These are phyloP conservation scores for Erysimum cheiri DNA, from an alignment of 441 rosid genomes.

Conservation along the genomic window DNA sequence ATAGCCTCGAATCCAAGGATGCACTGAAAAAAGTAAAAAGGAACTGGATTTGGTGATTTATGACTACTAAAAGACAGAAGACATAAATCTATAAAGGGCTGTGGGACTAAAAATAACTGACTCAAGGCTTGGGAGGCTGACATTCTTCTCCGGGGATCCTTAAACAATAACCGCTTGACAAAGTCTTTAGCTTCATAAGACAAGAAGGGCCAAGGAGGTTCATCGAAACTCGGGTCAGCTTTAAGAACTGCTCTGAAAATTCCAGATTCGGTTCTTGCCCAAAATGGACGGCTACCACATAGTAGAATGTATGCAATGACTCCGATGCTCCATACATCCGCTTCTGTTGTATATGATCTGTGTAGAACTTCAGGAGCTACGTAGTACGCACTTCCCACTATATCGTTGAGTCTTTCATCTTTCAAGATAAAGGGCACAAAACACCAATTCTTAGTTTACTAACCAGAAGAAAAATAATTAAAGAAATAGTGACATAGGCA, in stretches of 20 bases:
- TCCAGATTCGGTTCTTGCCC: constrained; percentile 95
- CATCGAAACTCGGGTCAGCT: constrained; percentile 82
- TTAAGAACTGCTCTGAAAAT: constrained; percentile 89
- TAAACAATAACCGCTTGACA: constrained; percentile 74
- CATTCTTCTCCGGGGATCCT: constrained; percentile 89
- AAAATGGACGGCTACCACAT: constrained; percentile 93
- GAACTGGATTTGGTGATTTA: constrained; percentile 25
- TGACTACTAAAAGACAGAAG: constrained; percentile 23
- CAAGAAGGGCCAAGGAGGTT: constrained; percentile 85
- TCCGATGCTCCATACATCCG: constrained; percentile 97
- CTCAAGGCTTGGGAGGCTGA: constrained; percentile 94
- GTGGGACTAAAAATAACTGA: constrained; percentile 47
- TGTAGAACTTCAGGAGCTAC: constrained; percentile 98
- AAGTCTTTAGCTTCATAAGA: constrained; percentile 87
- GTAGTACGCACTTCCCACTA: constrained; percentile 95
- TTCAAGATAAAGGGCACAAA: constrained; percentile 26
- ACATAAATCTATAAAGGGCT: constrained; percentile 13
- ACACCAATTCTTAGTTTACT: constrained; percentile 5
- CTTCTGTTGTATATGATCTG: constrained; percentile 86
- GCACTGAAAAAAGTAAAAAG: constrained; percentile 57
- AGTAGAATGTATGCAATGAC: constrained; percentile 89
- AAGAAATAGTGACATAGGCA: background rate
- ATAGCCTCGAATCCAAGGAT: constrained; percentile 82
- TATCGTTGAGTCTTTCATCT: constrained; percentile 95
- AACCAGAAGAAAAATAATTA: background rate